Base-by-base conservation (phyloP, 345 rosid species). In the Boechera stricta region DNA sequence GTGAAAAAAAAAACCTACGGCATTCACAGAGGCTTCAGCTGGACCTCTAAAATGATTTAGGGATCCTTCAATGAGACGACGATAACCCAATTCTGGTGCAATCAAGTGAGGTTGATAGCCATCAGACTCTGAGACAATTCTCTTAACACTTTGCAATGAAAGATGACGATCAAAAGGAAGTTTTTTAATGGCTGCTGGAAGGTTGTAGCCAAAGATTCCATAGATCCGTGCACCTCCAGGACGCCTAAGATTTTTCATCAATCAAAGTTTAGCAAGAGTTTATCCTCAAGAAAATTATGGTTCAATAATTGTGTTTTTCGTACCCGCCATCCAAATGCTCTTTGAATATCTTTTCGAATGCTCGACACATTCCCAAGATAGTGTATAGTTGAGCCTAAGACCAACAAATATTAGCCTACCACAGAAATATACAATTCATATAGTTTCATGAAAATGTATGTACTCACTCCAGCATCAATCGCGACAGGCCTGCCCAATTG, bases 261-360 rank as follows among this genome's bases (percentile, higher is more conserved):
- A 59, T 69, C 69, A 61, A 0, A 53, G 39, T 18, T 75, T 29
- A 51, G 10, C 21, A 39, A 68, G 42, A 59, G 21, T 31, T 59
- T 38, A 58, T 8, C 39, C 33, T 35, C 26, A 6, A 13, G 1
- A 13, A 18, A 29, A 42, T 2, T 1, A 24, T 18, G 11, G 56
- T 52, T 71, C 45, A 48, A 33, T 10, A 44, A 4, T 65, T 38
- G 1, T 47, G 21, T 70, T 62, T 52, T 76, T 24, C 4, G 24
- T 87, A 94, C 98, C 98, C 94, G 79, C 98, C 98, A 85, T 91
- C 94, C 84, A 94, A 76, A 80, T 94, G 97, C 82, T 94, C 97
- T 86, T 91, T 94, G 82, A 91, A 90, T 78, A 90, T 83, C 66
- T 82, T 84, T 69, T 94, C 96, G 73, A 94, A 91, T 68, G 94